Conservation (phyloP, 2,329 filamentous ascomycete genomes). For the Hypoxylon sp. region DNA sequence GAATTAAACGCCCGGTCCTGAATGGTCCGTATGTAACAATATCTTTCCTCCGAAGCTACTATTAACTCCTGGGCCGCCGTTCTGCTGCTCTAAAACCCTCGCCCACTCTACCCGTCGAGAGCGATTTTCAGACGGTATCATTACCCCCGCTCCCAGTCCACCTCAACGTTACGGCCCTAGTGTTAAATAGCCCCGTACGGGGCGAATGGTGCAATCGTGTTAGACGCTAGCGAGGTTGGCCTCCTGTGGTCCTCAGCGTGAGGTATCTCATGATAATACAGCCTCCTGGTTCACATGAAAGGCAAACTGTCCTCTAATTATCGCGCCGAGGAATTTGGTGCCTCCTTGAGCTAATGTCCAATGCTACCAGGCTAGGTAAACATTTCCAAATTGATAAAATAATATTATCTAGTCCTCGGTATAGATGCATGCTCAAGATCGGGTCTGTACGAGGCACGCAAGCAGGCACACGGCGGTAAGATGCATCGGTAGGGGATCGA, state of each 20-base stretch:
- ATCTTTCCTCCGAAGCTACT: slow-evolving; percentile 28
- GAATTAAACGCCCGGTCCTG: slow-evolving; percentile 33
- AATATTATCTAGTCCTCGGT: background rate
- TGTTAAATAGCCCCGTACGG: slow-evolving; percentile 32
- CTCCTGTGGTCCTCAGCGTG: slow-evolving; percentile 16
- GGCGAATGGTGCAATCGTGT: slow-evolving; percentile 35
- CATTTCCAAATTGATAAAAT: slow-evolving; percentile 2
- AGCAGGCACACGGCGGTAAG: slow-evolving; percentile 22
- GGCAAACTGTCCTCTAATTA: slow-evolving; percentile 4
- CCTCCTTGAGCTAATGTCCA: slow-evolving; percentile 4
- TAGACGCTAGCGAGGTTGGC: slow-evolving; percentile 24
- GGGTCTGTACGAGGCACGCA: slow-evolving; percentile 29
- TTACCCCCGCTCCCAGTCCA: slow-evolving; percentile 31
- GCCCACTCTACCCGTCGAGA: slow-evolving; percentile 22
- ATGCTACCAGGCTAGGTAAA: background rate
- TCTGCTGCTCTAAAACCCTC: slow-evolving; percentile 19
- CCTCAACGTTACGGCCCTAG: slow-evolving; percentile 36
- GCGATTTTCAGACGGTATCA: slow-evolving; percentile 32
- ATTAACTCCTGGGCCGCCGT: slow-evolving; percentile 17
- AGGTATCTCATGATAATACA: slow-evolving; percentile 18
- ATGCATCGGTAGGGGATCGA: slow-evolving; percentile 25
- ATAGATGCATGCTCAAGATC: slow-evolving; percentile 7
- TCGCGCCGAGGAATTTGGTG: background rate
- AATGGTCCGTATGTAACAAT: slow-evolving; percentile 28
- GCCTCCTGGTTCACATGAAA: slow-evolving; percentile 7